Evolutionary conservation across 129 eudicot genomes (phyloP).

Genomic region (Centella asiatica): DNA sequence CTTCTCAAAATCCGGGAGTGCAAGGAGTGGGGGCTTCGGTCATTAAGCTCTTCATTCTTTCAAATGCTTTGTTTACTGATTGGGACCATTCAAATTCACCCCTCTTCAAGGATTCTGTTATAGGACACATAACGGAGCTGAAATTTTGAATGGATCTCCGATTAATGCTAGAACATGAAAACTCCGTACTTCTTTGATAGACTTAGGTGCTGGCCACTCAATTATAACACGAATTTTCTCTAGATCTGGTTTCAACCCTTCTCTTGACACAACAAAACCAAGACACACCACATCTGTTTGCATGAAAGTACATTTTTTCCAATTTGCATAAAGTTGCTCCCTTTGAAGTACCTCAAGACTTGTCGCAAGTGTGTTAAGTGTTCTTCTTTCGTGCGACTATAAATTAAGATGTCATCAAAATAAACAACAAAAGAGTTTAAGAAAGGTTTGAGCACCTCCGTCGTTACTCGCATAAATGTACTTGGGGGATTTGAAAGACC

Average conservation of each 20-base stretch:
- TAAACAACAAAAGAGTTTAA: not conserved
- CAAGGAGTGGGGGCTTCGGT: not conserved
- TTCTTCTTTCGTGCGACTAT: not conserved
- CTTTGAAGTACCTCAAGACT: not conserved
- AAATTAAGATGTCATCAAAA: not conserved
- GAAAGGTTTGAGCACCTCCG: not conserved
- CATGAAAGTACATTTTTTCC: not conserved
- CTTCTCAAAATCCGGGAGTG: not conserved
- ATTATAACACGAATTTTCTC: not conserved
- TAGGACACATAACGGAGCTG: not conserved
- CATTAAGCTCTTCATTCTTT: not conserved
- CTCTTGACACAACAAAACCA: not conserved
- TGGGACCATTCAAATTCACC: not conserved
- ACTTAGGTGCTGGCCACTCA: not conserved
- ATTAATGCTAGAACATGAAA: not conserved
- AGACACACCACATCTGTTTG: not conserved
- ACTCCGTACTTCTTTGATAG: not conserved
- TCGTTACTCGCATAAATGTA: constrained; percentile 6
- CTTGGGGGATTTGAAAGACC: constrained; percentile 1
- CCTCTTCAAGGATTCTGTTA: not conserved
- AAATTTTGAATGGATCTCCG: not conserved
- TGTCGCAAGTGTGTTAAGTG: not conserved
- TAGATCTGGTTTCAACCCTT: not conserved
- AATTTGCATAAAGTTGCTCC: not conserved
- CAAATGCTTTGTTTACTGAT: not conserved